Percentiles rank a stretch among this genome's conserved stretches.
phyloP scores from a whole-genome alignment of 805 yeast genomes.

The Yamadazyma endophytica region DNA sequence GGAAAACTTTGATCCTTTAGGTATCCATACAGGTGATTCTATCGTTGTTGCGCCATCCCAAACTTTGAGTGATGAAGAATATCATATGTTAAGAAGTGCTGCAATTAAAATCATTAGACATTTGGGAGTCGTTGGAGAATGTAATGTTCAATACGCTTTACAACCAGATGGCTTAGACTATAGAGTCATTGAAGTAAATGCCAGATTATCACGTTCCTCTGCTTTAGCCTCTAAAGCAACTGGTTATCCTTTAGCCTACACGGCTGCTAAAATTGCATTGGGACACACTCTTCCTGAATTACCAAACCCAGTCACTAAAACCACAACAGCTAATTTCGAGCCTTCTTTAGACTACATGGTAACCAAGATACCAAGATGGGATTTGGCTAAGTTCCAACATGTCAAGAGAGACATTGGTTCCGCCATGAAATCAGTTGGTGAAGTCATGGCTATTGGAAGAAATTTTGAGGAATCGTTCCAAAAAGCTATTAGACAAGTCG shows the following conservation, averaged over 20 bases:
- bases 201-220: slow-evolving; percentile 96
- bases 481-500: slow-evolving; percentile 95
- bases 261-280: slow-evolving; percentile 94
- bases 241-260: slow-evolving; percentile 96
- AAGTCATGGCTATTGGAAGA: slow-evolving; percentile 96
- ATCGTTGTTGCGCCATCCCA: slow-evolving; percentile 99
- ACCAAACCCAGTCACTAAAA: slow-evolving; percentile 91
- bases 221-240: slow-evolving; percentile 99
- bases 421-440: slow-evolving; percentile 98
- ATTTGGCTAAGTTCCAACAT: slow-evolving; percentile 89
- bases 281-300: slow-evolving; percentile 93
- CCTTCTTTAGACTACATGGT: slow-evolving; percentile 96
- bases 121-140: slow-evolving; percentile 98
- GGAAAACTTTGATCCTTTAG: slow-evolving; percentile 98
- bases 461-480: slow-evolving; percentile 97
- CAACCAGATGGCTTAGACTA: slow-evolving; percentile 96
- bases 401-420: slow-evolving; percentile 93
- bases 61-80: slow-evolving; percentile 93
- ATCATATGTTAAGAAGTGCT: slow-evolving; percentile 95
- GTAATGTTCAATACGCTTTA: slow-evolving; percentile 95
- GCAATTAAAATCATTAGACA: slow-evolving; percentile 97
- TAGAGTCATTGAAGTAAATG: slow-evolving; percentile 96
- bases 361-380: slow-evolving; percentile 99
- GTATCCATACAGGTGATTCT: slow-evolving; percentile 98
- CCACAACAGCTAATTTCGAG: slow-evolving; percentile 94